A percentile compares a stretch with the other conserved stretches of the same genome.
Evolutionary conservation across 345 rosid genomes (phyloP).

Genomic region (Pistacia vera): DNA sequence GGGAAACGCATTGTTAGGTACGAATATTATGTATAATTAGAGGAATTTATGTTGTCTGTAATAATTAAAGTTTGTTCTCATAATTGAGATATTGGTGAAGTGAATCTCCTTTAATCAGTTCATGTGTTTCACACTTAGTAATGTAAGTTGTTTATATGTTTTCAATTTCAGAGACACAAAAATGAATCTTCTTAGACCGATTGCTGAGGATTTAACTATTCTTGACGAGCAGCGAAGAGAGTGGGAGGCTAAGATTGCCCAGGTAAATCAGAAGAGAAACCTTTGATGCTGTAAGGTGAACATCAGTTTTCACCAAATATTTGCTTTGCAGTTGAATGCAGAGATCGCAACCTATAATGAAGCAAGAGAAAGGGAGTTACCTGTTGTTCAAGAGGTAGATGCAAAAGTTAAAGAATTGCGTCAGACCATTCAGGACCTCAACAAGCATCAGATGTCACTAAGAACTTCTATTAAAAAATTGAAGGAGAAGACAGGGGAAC

Average conservation of each 20-base stretch:
- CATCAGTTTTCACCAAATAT: slow-evolving; percentile 21
- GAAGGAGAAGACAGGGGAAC: slow-evolving; percentile 62
- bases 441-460: slow-evolving; percentile 73
- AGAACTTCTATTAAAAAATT: slow-evolving; percentile 53
- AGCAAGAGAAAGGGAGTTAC: slow-evolving; percentile 70
- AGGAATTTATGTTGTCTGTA: not conserved
- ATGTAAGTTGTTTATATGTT: slow-evolving; percentile 17
- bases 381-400: slow-evolving; percentile 71
- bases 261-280: slow-evolving; percentile 45
- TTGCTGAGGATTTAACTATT: slow-evolving; percentile 55
- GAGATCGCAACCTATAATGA: slow-evolving; percentile 68
- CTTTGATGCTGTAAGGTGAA: slow-evolving; percentile 9
- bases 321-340: slow-evolving; percentile 62
- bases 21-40: not conserved
- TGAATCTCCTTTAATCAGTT: not conserved
- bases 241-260: slow-evolving; percentile 61
- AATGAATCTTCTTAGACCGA: slow-evolving; percentile 57
- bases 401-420: slow-evolving; percentile 61
- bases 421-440: slow-evolving; percentile 62
- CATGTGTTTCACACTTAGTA: not conserved
- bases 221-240: slow-evolving; percentile 72
- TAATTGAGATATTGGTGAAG: not conserved
- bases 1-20: not conserved
- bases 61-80: not conserved
- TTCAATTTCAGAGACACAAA: slow-evolving; percentile 54